These are phyloP conservation scores for Cercospora zeina DNA, from an alignment of 2,329 filamentous ascomycete species.

Conservation along the genomic window DNA sequence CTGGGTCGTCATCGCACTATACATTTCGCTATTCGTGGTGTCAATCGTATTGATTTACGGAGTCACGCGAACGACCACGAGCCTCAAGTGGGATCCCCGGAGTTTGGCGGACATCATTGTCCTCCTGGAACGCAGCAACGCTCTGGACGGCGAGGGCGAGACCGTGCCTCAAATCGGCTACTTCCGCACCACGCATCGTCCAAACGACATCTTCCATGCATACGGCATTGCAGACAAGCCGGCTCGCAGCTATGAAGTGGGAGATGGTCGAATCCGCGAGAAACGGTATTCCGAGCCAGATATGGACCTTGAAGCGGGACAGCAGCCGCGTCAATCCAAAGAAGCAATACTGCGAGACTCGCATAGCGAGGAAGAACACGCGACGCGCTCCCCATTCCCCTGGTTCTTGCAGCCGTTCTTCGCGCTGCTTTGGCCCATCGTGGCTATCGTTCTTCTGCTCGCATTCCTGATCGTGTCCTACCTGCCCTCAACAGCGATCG, in stretches of 20 bases:
- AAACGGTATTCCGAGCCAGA: constrained; percentile 41
- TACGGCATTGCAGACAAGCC: constrained; percentile 65
- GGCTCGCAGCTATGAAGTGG: constrained; percentile 54
- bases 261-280: constrained; percentile 51
- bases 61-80: constrained; percentile 59
- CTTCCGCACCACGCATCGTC: constrained; percentile 70
- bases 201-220: constrained; percentile 71
- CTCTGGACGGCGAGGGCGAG: constrained; percentile 58
- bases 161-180: constrained; percentile 73
- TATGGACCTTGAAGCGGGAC: constrained; percentile 38
- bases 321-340: constrained; percentile 48
- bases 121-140: constrained; percentile 77
- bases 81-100: constrained; percentile 80
- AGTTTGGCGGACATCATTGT: constrained; percentile 79
- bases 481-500: constrained; percentile 62
- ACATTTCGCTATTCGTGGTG: constrained; percentile 64
- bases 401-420: constrained; percentile 71
- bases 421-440: constrained; percentile 66
- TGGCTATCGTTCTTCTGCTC: constrained; percentile 61
- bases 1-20: constrained; percentile 75
- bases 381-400: constrained; percentile 51
- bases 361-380: constrained; percentile 14
- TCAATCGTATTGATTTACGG: constrained; percentile 61
- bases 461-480: constrained; percentile 79
- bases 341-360: constrained; percentile 33